Percentiles rank a stretch among this genome's conserved stretches.
Conservation (phyloP, 2,329 filamentous ascomycete genomes). For the Cytospora mali region DNA sequence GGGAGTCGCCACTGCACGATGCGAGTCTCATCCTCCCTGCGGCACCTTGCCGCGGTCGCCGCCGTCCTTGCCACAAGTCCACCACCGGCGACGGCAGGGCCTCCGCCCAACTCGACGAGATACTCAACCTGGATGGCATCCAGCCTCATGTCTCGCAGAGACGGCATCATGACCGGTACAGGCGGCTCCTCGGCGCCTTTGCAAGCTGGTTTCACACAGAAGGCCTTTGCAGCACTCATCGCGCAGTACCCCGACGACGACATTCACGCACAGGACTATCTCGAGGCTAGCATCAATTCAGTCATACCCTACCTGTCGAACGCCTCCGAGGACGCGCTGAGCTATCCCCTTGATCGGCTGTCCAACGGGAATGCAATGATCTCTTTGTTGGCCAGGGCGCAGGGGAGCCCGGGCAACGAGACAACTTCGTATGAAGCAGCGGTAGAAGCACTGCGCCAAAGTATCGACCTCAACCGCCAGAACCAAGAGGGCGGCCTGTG, state of each 20-base stretch:
- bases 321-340: constrained; percentile 34
- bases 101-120: not conserved
- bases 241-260: constrained; percentile 31
- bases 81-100: constrained; percentile 13
- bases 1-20: constrained; percentile 1
- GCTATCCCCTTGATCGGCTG: constrained; percentile 39
- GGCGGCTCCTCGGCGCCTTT: constrained; percentile 37
- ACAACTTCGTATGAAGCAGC: not conserved
- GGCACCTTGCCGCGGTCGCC: constrained; percentile 24
- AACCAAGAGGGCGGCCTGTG: constrained; percentile 28
- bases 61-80: constrained; percentile 25
- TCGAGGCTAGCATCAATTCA: constrained; percentile 34
- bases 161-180: constrained; percentile 37
- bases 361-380: constrained; percentile 37
- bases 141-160: constrained; percentile 38
- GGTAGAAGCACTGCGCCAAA: constrained; percentile 22
- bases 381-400: constrained; percentile 20
- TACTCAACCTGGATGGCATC: constrained; percentile 37
- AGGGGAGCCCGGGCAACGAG: not conserved
- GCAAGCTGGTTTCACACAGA: constrained; percentile 39
- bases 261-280: constrained; percentile 30
- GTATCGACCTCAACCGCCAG: constrained; percentile 22
- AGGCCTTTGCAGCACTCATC: constrained; percentile 35
- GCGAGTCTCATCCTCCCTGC: not conserved
- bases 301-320: constrained; percentile 34